phyloP scores from a whole-genome alignment of 306 rosid genomes.

The Castanea mollissima region DNA sequence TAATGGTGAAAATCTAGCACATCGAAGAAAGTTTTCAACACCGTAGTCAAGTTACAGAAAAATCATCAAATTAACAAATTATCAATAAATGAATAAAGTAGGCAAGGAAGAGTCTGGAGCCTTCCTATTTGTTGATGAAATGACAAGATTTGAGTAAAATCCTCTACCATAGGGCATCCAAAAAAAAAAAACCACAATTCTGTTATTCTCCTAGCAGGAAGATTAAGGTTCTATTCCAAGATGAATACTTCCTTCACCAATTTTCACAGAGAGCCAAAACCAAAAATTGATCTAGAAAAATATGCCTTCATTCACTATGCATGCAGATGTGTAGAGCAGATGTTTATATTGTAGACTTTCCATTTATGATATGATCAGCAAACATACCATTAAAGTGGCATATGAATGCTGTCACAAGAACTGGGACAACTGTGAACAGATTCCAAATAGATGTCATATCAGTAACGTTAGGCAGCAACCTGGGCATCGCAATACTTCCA shows the following conservation, averaged over 20 bases:
- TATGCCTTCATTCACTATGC: not conserved
- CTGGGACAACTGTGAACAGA: constrained; percentile 68
- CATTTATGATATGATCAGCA: not conserved
- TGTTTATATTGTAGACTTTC: constrained; percentile 1
- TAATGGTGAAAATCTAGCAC: not conserved
- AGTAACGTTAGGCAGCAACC: constrained; percentile 51
- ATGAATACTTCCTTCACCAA: not conserved
- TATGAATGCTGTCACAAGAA: constrained; percentile 72
- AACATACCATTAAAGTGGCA: constrained; percentile 65
- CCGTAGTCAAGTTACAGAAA: not conserved
- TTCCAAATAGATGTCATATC: constrained; percentile 54
- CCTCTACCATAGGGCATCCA: not conserved
- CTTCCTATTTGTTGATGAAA: not conserved
- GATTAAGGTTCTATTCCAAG: not conserved
- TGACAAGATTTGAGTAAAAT: not conserved
- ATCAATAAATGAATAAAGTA: not conserved
- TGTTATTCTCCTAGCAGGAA: not conserved
- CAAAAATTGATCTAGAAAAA: not conserved
- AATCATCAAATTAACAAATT: not conserved
- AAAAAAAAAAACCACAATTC: not conserved
- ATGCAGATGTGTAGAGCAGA: not conserved
- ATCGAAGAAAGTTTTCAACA: not conserved
- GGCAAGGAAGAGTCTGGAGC: not conserved
- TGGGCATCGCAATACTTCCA: constrained; percentile 52
- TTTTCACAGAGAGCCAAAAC: not conserved